Conservation (phyloP, 768 basidiomycete genomes). For the Neoboletus subvelutipes region DNA sequence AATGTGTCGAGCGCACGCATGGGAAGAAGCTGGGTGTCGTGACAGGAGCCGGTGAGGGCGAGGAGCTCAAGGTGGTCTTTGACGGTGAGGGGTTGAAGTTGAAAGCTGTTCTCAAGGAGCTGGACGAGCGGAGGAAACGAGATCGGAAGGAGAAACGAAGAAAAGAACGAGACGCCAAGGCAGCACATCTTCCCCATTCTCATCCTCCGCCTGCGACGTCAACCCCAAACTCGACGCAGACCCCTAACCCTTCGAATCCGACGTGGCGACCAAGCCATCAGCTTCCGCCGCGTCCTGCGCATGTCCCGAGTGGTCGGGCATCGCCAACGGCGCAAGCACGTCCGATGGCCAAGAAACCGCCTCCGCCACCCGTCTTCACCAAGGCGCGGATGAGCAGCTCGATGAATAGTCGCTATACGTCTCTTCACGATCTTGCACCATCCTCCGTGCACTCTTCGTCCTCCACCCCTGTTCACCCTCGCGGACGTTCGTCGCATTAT, state of each 20-base stretch:
- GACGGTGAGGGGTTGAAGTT: constrained; percentile 72
- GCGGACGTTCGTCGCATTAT: constrained; percentile 28
- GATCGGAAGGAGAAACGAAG: constrained; percentile 50
- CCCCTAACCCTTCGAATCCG: constrained; percentile 21
- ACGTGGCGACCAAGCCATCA: constrained; percentile 27
- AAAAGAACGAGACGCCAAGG: constrained; percentile 34
- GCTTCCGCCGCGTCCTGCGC: constrained; percentile 29
- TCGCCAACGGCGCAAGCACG: constrained; percentile 29
- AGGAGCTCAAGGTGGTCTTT: constrained; percentile 72
- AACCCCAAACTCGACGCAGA: constrained; percentile 30
- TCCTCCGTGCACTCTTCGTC: constrained; percentile 33
- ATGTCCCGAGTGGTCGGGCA: constrained; percentile 26
- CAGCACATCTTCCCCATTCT: constrained; percentile 11
- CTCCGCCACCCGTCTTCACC: constrained; percentile 19
- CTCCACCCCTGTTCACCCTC: constrained; percentile 33
- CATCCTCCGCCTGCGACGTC: constrained; percentile 19
- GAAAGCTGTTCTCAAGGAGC: constrained; percentile 63
- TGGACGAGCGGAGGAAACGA: constrained; percentile 51
- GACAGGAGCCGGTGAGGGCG: constrained; percentile 42
- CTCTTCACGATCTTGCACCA: constrained; percentile 21
- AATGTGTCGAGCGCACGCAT: constrained; percentile 64
- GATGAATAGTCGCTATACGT: constrained; percentile 21
- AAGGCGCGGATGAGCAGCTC: constrained; percentile 31
- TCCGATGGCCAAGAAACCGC: constrained; percentile 30
- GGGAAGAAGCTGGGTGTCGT: constrained; percentile 59